Percentiles rank a stretch among this genome's conserved stretches.
These are phyloP conservation scores for Cicer yamashitae DNA, from an alignment of 306 rosid genomes.

Conservation along the genomic window DNA sequence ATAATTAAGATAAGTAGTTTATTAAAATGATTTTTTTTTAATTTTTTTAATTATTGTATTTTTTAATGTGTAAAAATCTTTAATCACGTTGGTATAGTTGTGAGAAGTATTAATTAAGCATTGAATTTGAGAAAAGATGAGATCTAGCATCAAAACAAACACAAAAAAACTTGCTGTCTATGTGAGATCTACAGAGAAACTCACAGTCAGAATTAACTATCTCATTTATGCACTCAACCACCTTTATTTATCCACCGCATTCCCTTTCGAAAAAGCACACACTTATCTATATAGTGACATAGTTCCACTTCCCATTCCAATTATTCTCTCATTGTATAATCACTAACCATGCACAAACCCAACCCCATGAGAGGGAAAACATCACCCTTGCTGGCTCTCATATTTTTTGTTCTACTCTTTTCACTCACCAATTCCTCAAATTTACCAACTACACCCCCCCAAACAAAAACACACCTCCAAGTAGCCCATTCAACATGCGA, in stretches of 20 bases:
- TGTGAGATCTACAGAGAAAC: not conserved
- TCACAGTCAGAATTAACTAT: not conserved
- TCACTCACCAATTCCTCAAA: conserved; percentile 32
- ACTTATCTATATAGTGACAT: not conserved
- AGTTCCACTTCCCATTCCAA: not conserved
- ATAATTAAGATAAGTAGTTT: no score
- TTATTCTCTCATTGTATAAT: not conserved
- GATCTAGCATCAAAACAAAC: not conserved
- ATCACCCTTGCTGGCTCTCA: conserved; percentile 35
- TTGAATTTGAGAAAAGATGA: not conserved
- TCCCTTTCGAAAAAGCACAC: not conserved
- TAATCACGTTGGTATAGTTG: no score
- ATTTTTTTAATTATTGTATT: no score
- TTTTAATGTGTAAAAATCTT: no score
- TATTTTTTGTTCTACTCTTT: conserved; percentile 34
- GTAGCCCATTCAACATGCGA: conserved; percentile 64
- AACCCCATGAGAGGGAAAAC: conserved; percentile 12
- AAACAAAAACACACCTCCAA: conserved; percentile 54
- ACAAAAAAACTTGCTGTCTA: not conserved
- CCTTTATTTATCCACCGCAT: conserved; percentile 7
- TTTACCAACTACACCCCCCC: conserved; percentile 4
- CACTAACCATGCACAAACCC: no score
- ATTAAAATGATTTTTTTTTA: no score
- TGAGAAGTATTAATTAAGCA: no score
- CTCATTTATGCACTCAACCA: conserved; percentile 15